Evolutionary conservation across 164 flowering plant species (phyloP).

Genomic region (Magnolia kwangsiensis): DNA sequence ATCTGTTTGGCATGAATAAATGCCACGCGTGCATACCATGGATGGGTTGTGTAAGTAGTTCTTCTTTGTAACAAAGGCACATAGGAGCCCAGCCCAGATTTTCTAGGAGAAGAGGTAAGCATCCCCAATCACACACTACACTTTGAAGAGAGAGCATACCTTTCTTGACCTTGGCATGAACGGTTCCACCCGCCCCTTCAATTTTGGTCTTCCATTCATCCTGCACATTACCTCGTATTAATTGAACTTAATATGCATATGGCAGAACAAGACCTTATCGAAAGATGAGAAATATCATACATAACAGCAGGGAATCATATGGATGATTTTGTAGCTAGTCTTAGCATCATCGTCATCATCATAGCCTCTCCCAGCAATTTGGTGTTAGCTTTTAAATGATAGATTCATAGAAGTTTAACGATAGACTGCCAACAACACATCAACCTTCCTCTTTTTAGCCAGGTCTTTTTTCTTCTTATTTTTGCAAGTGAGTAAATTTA

Average conservation of each 20-base stretch:
- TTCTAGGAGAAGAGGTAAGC: background rate
- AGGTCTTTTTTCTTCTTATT: no score
- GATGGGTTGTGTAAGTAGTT: background rate
- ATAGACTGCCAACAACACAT: background rate
- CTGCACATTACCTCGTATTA: slow-evolving; percentile 32
- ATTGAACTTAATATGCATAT: background rate
- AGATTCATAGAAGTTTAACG: background rate
- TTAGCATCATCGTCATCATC: background rate
- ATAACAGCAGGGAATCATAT: background rate
- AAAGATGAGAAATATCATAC: background rate
- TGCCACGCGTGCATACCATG: background rate
- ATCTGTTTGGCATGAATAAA: background rate
- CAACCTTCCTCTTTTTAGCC: no score
- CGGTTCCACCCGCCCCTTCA: slow-evolving; percentile 63
- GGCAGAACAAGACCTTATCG: background rate
- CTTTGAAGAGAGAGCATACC: slow-evolving; percentile 34
- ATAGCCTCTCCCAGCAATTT: background rate
- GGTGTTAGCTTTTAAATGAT: no score
- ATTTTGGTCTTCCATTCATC: slow-evolving; percentile 66
- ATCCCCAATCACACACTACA: background rate
- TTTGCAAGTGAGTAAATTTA: no score
- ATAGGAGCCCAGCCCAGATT: background rate
- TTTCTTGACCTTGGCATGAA: slow-evolving; percentile 70
- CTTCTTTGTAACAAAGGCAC: no score
- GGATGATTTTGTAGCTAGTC: background rate